Evolutionary conservation across 176 grass and related monocot genomes (phyloP).

Genomic region (Neostapfia colusana): DNA sequence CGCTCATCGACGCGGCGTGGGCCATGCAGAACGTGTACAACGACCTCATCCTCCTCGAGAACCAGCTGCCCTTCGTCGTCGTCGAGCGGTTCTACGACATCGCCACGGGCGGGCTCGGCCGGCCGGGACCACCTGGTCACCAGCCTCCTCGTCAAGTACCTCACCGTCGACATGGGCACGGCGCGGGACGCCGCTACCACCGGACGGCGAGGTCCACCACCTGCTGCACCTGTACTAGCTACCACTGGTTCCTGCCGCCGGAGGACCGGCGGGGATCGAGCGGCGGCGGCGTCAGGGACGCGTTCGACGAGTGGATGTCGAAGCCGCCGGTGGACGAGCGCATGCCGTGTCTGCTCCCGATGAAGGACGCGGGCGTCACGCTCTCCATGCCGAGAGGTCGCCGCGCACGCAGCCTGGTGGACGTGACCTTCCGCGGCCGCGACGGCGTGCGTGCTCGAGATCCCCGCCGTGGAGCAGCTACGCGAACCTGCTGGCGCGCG

Average conservation of each 20-base stretch:
- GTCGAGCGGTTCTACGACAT: slow-evolving; percentile 45
- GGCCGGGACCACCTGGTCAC: slow-evolving; percentile 29
- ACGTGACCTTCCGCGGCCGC: slow-evolving; percentile 31
- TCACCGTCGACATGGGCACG: slow-evolving; percentile 32
- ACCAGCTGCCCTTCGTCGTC: slow-evolving; percentile 54
- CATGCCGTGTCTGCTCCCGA: slow-evolving; percentile 26
- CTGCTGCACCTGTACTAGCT: slow-evolving; percentile 54
- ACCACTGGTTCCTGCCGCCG: slow-evolving; percentile 60
- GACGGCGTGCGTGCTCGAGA: slow-evolving; percentile 38
- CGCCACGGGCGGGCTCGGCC: slow-evolving; percentile 18
- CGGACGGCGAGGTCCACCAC: slow-evolving; percentile 47
- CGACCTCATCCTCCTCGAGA: slow-evolving; percentile 60
- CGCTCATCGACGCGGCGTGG: slow-evolving; percentile 41
- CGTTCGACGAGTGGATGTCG: slow-evolving; percentile 31
- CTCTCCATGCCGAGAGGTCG: slow-evolving; percentile 38
- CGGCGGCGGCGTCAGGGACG: slow-evolving; percentile 14
- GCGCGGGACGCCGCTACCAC: background rate
- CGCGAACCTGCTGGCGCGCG: slow-evolving; percentile 33
- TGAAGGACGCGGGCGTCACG: slow-evolving; percentile 38
- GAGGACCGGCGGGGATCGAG: background rate
- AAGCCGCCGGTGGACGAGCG: slow-evolving; percentile 41
- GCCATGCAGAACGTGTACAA: slow-evolving; percentile 46
- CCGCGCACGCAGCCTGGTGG: slow-evolving; percentile 45
- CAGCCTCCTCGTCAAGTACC: slow-evolving; percentile 43
- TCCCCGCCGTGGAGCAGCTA: slow-evolving; percentile 45